phyloP scores from a whole-genome alignment of 768 basidiomycete species.

The Tremella mesenterica region DNA sequence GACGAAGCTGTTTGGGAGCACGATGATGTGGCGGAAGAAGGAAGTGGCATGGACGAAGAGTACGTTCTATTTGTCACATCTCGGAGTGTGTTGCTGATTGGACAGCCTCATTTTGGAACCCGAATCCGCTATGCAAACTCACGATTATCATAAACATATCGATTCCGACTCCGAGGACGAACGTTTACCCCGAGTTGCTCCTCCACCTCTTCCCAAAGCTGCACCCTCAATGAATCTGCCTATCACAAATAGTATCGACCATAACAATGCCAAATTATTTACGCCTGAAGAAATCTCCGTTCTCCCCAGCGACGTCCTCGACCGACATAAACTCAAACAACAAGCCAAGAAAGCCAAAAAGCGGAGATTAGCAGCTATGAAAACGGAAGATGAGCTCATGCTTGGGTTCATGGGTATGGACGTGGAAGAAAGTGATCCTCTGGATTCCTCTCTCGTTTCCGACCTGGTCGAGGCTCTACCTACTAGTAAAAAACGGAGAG shows the following conservation, averaged over 20 bases:
- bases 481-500: neutral
- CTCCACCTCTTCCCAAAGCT: neutral
- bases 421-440: neutral
- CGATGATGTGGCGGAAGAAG: constrained; percentile 32
- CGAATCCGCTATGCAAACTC: neutral
- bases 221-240: neutral
- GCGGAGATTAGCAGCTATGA: constrained; percentile 4
- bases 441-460: neutral
- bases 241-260: neutral
- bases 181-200: neutral
- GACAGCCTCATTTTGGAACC: neutral
- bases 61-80: constrained; percentile 6
- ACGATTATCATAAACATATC: neutral
- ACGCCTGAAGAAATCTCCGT: constrained; percentile 38
- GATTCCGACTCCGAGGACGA: constrained; percentile 1
- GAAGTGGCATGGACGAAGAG: constrained; percentile 21
- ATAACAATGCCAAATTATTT: constrained; percentile 24
- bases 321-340: constrained; percentile 35
- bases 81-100: neutral
- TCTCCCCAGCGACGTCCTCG: constrained; percentile 32
- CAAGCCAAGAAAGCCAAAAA: constrained; percentile 41
- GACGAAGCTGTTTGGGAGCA: constrained; percentile 63
- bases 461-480: neutral
- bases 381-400: constrained; percentile 6
- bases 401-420: constrained; percentile 7